phyloP scores from a whole-genome alignment of 768 basidiomycete species.

The Lyophyllum atratum region DNA sequence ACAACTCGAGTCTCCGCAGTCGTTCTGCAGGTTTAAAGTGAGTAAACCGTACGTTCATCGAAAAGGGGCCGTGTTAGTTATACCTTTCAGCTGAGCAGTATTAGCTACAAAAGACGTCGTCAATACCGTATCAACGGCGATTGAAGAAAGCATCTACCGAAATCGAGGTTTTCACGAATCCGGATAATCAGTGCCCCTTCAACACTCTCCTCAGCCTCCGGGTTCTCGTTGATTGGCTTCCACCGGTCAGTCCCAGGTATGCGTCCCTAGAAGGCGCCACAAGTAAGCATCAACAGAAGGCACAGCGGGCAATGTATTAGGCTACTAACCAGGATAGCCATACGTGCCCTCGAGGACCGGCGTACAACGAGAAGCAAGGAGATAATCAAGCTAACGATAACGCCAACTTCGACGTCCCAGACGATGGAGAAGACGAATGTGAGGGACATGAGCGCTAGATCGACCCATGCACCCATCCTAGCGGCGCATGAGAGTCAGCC shows the following conservation, averaged over 20 bases:
- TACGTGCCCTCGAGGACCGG: constrained; percentile 83
- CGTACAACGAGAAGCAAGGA: constrained; percentile 89
- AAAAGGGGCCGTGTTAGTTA: neutral
- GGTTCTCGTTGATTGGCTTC: constrained; percentile 88
- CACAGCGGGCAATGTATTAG: neutral
- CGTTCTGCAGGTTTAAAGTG: constrained; percentile 51
- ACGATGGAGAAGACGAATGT: constrained; percentile 88
- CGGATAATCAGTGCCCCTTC: constrained; percentile 86
- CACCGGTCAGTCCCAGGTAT: constrained; percentile 88
- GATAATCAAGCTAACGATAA: constrained; percentile 85
- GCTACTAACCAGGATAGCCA: constrained; percentile 80
- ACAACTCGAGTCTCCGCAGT: constrained; percentile 82
- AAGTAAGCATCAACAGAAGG: neutral
- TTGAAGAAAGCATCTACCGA: constrained; percentile 53
- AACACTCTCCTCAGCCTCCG: constrained; percentile 78
- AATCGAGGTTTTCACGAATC: constrained; percentile 89
- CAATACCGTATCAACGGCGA: neutral
- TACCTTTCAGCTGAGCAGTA: constrained; percentile 91
- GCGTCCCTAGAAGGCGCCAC: constrained; percentile 55
- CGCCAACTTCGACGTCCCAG: constrained; percentile 91
- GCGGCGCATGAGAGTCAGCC: neutral
- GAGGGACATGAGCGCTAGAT: constrained; percentile 81
- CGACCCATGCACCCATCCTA: constrained; percentile 92
- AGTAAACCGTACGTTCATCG: neutral
- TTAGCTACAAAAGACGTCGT: constrained; percentile 60